Percentiles rank a stretch among this genome's conserved stretches.
Conservation (phyloP, 2,329 filamentous ascomycete species). For the Aspergillus fumigatus region DNA sequence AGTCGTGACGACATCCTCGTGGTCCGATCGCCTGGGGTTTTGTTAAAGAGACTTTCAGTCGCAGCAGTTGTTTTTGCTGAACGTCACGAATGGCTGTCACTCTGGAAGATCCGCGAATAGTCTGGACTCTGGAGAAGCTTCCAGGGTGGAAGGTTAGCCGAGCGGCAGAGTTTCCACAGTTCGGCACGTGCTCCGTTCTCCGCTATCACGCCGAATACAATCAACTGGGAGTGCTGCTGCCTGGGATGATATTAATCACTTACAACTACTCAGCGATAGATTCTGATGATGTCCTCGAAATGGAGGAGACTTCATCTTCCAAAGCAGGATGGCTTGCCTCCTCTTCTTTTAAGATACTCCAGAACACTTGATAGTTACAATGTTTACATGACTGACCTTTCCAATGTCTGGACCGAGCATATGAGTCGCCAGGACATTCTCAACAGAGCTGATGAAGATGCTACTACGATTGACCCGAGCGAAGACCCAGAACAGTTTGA, state of each 20-base stretch:
- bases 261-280: not conserved
- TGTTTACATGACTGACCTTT: constrained; percentile 55
- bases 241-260: not conserved
- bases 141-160: constrained; percentile 18
- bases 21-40: not conserved
- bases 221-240: constrained; percentile 6
- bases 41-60: not conserved
- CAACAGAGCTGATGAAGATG: constrained; percentile 43
- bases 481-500: constrained; percentile 52
- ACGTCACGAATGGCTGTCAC: constrained; percentile 6
- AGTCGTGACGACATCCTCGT: constrained; percentile 30
- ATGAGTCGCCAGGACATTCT: constrained; percentile 45
- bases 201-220: not conserved
- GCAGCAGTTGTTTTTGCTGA: constrained; percentile 1
- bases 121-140: constrained; percentile 3
- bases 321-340: constrained; percentile 23
- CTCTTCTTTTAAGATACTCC: constrained; percentile 37
- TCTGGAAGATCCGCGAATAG: constrained; percentile 5
- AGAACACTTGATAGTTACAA: constrained; percentile 42
- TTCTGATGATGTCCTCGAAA: constrained; percentile 25
- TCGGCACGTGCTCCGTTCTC: constrained; percentile 14
- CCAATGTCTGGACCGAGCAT: constrained; percentile 53
- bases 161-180: constrained; percentile 20
- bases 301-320: constrained; percentile 35
- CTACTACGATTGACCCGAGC: constrained; percentile 57